Conservation (phyloP, 768 basidiomycete species). For the Russula foetens region DNA sequence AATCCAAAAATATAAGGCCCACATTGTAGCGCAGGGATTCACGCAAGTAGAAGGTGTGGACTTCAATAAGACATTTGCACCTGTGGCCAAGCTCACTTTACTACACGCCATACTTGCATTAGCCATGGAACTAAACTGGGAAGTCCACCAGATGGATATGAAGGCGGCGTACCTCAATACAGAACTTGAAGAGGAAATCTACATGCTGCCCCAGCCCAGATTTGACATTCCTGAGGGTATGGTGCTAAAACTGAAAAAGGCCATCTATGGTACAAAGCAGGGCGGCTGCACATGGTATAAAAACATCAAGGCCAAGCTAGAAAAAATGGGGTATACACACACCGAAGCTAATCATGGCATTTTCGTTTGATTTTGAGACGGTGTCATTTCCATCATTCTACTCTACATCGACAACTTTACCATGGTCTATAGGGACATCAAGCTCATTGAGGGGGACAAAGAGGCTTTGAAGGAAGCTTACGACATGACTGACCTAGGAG, state of each 20-base stretch:
- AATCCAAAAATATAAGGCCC: conserved; percentile 29
- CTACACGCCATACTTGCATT: neutral
- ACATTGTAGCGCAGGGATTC: conserved; percentile 33
- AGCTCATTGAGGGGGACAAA: neutral
- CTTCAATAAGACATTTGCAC: conserved; percentile 13
- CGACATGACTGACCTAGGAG: neutral
- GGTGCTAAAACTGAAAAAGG: neutral
- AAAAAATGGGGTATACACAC: neutral
- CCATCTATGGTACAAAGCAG: neutral
- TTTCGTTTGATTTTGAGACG: neutral
- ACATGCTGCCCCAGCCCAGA: neutral
- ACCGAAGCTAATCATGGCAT: neutral
- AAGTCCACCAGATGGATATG: neutral
- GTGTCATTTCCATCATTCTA: neutral
- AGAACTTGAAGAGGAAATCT: neutral
- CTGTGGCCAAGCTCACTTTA: conserved; percentile 17
- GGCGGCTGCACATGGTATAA: neutral
- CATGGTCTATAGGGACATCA: too few relatives aligned
- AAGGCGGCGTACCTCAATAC: neutral
- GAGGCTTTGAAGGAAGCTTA: neutral
- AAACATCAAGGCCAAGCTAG: neutral
- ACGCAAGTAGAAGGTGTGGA: conserved; percentile 30
- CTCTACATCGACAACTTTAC: neutral
- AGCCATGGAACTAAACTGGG: neutral
- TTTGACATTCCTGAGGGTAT: neutral